Base-by-base conservation (phyloP, 140 eudicot species). In the Stevia rebaudiana region DNA sequence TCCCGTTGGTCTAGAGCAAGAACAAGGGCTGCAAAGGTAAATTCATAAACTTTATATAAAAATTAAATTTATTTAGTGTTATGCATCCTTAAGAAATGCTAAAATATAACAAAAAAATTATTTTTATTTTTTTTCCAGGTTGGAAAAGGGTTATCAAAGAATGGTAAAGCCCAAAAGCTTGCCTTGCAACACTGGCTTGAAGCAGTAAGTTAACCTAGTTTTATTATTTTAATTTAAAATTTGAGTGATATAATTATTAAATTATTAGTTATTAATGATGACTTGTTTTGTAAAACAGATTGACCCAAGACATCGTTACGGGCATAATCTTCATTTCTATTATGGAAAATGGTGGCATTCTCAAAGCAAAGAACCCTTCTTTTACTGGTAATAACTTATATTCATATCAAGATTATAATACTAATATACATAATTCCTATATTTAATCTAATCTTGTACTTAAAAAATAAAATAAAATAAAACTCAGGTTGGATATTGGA, bases 161-260 rank as follows among this genome's bases (percentile, higher is more conserved):
- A 88, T 61, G 77, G 80, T 17, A 94, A 85, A 80, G 99, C 97
- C 15, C 97, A 75, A 60, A 94, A 94, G 74, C 90, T 94, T 35
- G 97, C 97, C 19, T 78, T 94, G 53, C 97, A 88, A 68, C 99
- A 94, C 64, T 94, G 99, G 99, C 91, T 94, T 10, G 99, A 94
- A 53, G 99, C 97, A 13, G 99, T 94, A 70, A 79, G 95, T 69
- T 62, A 43, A 22, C 40, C 18, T 16, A 31, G 0, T 48, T 48
- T 39, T 39, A 5, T 41, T 41, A 18, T 11, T 62, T 61, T 6
- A 43, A 13, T 62, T 4, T 13, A 59, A 31, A 59, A 5, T 59
- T 31, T 19, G 16, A 17, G 17, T 36, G 31, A 36, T 59, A 35
- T 36, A 6, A 4, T 18, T 17, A 35, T 35, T 17, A 4, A 35